Percentiles rank a stretch among this genome's conserved stretches.
These are phyloP conservation scores for Thamnidium elegans DNA, from an alignment of 192 early-diverging fungal species.

Conservation along the genomic window DNA sequence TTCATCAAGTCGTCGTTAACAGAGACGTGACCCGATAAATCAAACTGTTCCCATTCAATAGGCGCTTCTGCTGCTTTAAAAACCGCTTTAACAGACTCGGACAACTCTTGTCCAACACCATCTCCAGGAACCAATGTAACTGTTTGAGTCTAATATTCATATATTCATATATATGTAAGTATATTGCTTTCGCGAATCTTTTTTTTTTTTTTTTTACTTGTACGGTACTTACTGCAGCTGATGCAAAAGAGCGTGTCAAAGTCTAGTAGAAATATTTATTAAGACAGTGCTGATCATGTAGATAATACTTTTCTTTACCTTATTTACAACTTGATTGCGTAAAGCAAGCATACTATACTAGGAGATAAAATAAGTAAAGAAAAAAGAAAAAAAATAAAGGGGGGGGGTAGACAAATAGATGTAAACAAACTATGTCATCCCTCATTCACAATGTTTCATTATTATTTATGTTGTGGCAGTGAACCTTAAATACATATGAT, in stretches of 20 bases:
- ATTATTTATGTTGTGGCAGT: too few species aligned
- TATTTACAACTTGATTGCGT: too few species aligned
- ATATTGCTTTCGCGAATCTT: background rate
- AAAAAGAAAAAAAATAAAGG: too few species aligned
- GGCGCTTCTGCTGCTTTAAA: slow-evolving; percentile 92
- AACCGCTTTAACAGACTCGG: slow-evolving; percentile 85
- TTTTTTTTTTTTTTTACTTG: background rate
- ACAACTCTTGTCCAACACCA: slow-evolving; percentile 94
- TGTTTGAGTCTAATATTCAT: background rate
- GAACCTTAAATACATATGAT: too few species aligned
- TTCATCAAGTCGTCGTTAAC: slow-evolving; percentile 78
- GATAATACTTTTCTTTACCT: too few species aligned
- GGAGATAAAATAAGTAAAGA: too few species aligned
- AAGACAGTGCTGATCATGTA: too few species aligned
- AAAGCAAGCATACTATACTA: too few species aligned
- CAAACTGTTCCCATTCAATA: slow-evolving; percentile 97
- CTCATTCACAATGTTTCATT: too few species aligned
- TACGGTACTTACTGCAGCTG: slow-evolving; percentile 1
- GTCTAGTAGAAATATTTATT: too few species aligned
- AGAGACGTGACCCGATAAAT: slow-evolving; percentile 86
- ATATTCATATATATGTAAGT: background rate
- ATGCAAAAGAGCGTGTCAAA: background rate
- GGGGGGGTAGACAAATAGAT: too few species aligned
- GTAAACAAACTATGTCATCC: too few species aligned
- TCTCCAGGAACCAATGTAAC: slow-evolving; percentile 98